These are phyloP conservation scores for Aspergillus sp. DNA, from an alignment of 2,329 filamentous ascomycete genomes.

Conservation along the genomic window DNA sequence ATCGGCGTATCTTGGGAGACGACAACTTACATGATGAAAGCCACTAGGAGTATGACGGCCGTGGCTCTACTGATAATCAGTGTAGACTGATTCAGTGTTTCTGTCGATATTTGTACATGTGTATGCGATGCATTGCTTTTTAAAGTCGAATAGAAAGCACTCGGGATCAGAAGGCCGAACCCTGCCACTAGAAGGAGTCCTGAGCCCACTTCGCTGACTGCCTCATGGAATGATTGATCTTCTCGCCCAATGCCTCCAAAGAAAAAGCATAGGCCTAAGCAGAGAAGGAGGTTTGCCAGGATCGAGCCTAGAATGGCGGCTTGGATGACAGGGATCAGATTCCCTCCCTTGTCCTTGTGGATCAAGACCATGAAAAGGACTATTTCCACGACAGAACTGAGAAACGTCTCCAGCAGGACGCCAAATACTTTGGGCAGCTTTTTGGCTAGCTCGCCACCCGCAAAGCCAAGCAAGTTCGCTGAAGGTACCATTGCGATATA, in stretches of 20 bases:
- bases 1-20: too few relatives aligned
- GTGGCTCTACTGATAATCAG: constrained; percentile 70
- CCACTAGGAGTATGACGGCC: constrained; percentile 68
- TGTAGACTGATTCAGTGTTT: constrained; percentile 54
- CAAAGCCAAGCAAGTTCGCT: constrained; percentile 74
- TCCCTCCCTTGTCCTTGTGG: constrained; percentile 50
- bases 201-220: constrained; percentile 76
- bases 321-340: constrained; percentile 68
- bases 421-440: constrained; percentile 72
- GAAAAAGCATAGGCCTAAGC: constrained; percentile 78
- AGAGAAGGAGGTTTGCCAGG: constrained; percentile 77
- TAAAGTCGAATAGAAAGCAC: constrained; percentile 50
- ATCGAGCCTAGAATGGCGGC: constrained; percentile 83
- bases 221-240: constrained; percentile 70
- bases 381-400: constrained; percentile 78
- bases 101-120: constrained; percentile 32
- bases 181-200: constrained; percentile 76
- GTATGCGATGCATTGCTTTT: constrained; percentile 46
- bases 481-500: constrained; percentile 78
- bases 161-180: constrained; percentile 51
- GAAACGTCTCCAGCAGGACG: constrained; percentile 52
- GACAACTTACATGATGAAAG: constrained; percentile 61
- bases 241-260: constrained; percentile 69
- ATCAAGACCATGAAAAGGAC: constrained; percentile 79
- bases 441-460: constrained; percentile 68